Evolutionary conservation across 768 basidiomycete species (phyloP).

Genomic region (Chiua virens): DNA sequence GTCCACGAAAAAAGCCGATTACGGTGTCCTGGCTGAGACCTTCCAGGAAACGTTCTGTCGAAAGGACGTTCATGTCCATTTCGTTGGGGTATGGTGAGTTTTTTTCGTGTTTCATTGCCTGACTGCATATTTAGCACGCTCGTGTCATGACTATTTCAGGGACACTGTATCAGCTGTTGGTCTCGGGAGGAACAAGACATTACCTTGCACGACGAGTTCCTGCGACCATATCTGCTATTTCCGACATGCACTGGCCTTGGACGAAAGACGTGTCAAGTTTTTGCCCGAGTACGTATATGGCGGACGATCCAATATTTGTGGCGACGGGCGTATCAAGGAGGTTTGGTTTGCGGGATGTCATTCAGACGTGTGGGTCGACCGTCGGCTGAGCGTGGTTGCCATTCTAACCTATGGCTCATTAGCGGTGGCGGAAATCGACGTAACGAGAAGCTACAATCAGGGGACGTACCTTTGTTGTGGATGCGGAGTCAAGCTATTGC

Average conservation of each 20-base stretch:
- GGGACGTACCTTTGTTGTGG: constrained; percentile 30
- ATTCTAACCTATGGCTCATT: constrained; percentile 2
- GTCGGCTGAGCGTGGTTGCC: neutral
- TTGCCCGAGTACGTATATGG: constrained; percentile 43
- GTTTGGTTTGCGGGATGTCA: constrained; percentile 45
- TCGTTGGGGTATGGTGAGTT: constrained; percentile 45
- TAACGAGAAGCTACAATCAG: constrained; percentile 29
- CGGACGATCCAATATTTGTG: constrained; percentile 10
- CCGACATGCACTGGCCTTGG: constrained; percentile 47
- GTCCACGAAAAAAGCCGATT: constrained; percentile 10
- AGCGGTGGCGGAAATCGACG: constrained; percentile 31
- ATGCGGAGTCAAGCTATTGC: constrained; percentile 31
- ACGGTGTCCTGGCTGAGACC: constrained; percentile 21
- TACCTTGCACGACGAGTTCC: constrained; percentile 33
- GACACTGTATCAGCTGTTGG: constrained; percentile 51
- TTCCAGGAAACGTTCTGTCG: constrained; percentile 40
- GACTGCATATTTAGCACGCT: neutral
- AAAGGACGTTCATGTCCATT: constrained; percentile 38
- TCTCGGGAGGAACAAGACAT: constrained; percentile 26
- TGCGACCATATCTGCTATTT: constrained; percentile 41
- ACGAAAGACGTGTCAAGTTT: constrained; percentile 49
- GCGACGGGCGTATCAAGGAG: constrained; percentile 35
- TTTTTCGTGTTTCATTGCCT: neutral
- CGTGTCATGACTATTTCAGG: constrained; percentile 24
- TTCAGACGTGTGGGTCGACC: constrained; percentile 36